phyloP scores from a whole-genome alignment of 257 asterid species.

The Capsicum baccatum region DNA sequence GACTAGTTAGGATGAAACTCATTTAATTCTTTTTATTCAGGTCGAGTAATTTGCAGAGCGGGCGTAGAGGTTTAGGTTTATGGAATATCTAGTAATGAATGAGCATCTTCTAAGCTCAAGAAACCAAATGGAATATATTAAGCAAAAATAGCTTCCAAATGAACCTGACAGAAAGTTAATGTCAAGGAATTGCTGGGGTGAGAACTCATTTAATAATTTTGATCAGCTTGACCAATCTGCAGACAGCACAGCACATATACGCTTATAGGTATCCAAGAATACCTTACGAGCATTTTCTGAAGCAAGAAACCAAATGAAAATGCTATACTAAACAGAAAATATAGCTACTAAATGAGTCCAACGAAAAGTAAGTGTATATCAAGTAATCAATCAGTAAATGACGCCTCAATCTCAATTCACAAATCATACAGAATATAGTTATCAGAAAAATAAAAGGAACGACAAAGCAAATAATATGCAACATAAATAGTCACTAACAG shows the following conservation, averaged over 20 bases:
- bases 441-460: constrained; percentile 16
- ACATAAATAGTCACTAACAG: constrained; percentile 8
- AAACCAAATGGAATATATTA: background rate
- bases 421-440: constrained; percentile 11
- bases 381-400: constrained; percentile 2
- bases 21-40: background rate
- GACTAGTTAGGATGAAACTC: background rate
- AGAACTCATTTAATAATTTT: background rate
- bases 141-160: background rate
- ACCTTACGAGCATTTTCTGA: background rate
- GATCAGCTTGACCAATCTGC: background rate
- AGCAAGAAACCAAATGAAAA: constrained; percentile 23
- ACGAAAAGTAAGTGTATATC: constrained; percentile 32
- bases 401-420: constrained; percentile 12
- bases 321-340: background rate
- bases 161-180: background rate
- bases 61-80: background rate
- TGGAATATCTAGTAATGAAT: background rate
- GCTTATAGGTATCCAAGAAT: background rate
- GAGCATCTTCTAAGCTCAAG: background rate
- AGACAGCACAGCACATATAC: background rate
- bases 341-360: constrained; percentile 28
- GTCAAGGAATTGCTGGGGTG: background rate
- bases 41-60: background rate
- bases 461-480: constrained; percentile 26